Evolutionary conservation across 2,329 filamentous ascomycete species (phyloP).

Genomic region (Pseudonectria foliicola): DNA sequence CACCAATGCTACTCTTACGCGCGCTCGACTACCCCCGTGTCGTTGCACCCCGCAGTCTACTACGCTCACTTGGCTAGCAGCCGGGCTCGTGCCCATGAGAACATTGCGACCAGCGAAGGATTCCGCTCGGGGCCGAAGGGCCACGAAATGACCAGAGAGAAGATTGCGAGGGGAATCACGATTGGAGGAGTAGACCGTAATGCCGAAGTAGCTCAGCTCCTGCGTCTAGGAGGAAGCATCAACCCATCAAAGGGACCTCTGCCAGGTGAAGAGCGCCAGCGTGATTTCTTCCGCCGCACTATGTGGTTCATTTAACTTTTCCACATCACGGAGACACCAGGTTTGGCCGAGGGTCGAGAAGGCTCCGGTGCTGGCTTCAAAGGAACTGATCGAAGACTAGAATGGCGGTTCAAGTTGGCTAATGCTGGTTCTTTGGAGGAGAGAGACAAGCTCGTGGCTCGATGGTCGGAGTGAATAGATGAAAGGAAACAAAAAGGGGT

Average conservation of each 20-base stretch:
- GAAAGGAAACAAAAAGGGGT: constrained; percentile 25
- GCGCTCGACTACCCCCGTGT: constrained; percentile 87
- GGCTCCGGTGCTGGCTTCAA: too few relatives aligned
- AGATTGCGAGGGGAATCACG: constrained; percentile 32
- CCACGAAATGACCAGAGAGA: constrained; percentile 31
- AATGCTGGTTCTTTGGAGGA: too few relatives aligned
- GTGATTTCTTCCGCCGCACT: constrained; percentile 30
- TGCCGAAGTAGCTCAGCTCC: constrained; percentile 23
- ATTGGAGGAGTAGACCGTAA: constrained; percentile 14
- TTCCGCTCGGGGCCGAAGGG: constrained; percentile 37
- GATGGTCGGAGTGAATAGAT: too few relatives aligned
- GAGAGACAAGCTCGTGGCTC: too few relatives aligned
- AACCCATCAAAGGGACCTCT: constrained; percentile 14
- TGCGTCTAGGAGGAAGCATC: constrained; percentile 23
- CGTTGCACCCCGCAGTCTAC: constrained; percentile 82
- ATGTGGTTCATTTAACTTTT: constrained; percentile 38
- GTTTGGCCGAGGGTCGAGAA: too few relatives aligned
- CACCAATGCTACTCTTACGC: constrained; percentile 93
- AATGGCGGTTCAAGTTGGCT: too few relatives aligned
- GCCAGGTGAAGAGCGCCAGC: constrained; percentile 25
- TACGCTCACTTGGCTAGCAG: constrained; percentile 87
- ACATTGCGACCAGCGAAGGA: constrained; percentile 38
- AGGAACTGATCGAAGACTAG: too few relatives aligned
- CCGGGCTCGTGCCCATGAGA: constrained; percentile 70
- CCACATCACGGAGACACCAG: too few relatives aligned